Evolutionary conservation across 305 asterid genomes (phyloP).

Genomic region (Fraxinus greggii): DNA sequence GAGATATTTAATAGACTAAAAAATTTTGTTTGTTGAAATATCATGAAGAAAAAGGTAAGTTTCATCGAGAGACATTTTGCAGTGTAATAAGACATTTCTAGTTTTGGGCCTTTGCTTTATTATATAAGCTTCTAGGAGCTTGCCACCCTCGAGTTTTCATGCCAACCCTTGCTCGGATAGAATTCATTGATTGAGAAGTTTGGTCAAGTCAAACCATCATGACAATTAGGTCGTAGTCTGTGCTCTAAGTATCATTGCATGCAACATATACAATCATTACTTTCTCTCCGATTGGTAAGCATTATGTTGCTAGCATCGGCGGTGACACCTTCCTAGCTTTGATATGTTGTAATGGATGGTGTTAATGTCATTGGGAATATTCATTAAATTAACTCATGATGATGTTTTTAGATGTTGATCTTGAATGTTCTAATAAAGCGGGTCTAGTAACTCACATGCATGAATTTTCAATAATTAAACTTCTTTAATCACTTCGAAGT

Average conservation of each 20-base stretch:
- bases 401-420: too few relatives aligned
- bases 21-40: background rate
- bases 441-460: background rate
- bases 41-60: background rate
- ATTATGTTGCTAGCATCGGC: background rate
- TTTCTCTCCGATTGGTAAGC: too few relatives aligned
- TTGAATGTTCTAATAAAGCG: background rate
- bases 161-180: background rate
- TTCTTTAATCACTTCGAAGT: background rate
- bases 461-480: background rate
- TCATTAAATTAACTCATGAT: background rate
- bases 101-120: background rate
- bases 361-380: background rate
- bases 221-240: background rate
- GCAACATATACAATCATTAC: background rate
- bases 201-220: background rate
- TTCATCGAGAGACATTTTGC: background rate
- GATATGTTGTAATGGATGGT: background rate
- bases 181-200: background rate
- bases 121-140: background rate
- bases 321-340: background rate
- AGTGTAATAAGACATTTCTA: background rate
- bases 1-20: too few relatives aligned
- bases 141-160: background rate
- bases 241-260: background rate